Evolutionary conservation across 768 basidiomycete genomes (phyloP).

Genomic region (Filobasidium wieringae): DNA sequence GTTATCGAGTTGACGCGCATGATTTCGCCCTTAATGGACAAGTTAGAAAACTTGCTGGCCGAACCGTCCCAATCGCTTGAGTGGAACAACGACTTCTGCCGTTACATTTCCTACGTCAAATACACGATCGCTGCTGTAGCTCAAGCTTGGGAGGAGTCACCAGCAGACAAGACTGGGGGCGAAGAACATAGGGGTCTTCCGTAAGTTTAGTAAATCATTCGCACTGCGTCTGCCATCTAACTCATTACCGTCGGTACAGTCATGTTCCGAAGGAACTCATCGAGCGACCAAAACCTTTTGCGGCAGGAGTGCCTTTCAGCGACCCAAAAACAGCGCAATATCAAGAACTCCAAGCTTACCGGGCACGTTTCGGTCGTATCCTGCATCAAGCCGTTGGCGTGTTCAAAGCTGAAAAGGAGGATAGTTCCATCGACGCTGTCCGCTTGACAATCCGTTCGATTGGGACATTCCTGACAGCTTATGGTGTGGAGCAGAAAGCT

Average conservation of each 20-base stretch:
- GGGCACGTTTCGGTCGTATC: slow-evolving; percentile 55
- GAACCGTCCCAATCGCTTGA: slow-evolving; percentile 52
- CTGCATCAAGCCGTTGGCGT: slow-evolving; percentile 51
- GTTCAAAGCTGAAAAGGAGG: not conserved
- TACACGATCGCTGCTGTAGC: slow-evolving; percentile 59
- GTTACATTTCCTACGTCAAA: slow-evolving; percentile 60
- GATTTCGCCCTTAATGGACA: slow-evolving; percentile 51
- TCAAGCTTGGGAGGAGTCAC: slow-evolving; percentile 25
- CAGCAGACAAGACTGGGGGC: slow-evolving; percentile 44
- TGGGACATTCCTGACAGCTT: slow-evolving; percentile 31
- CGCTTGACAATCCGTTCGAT: slow-evolving; percentile 30
- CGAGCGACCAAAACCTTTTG: slow-evolving; percentile 50
- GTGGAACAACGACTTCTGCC: slow-evolving; percentile 81
- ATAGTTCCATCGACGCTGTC: slow-evolving; percentile 50
- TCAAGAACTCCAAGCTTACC: slow-evolving; percentile 50
- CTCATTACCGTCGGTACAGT: slow-evolving; percentile 7
- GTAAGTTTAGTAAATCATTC: slow-evolving; percentile 43
- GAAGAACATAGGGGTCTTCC: slow-evolving; percentile 54
- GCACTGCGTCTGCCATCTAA: not conserved
- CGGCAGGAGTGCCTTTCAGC: slow-evolving; percentile 37
- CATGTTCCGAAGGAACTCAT: slow-evolving; percentile 55
- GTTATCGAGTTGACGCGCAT: slow-evolving; percentile 53
- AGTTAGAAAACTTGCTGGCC: slow-evolving; percentile 51
- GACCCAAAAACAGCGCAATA: slow-evolving; percentile 58
- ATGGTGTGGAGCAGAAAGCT: slow-evolving; percentile 31